phyloP scores from a whole-genome alignment of 179 eudicot species.

The Nepenthes alata region DNA sequence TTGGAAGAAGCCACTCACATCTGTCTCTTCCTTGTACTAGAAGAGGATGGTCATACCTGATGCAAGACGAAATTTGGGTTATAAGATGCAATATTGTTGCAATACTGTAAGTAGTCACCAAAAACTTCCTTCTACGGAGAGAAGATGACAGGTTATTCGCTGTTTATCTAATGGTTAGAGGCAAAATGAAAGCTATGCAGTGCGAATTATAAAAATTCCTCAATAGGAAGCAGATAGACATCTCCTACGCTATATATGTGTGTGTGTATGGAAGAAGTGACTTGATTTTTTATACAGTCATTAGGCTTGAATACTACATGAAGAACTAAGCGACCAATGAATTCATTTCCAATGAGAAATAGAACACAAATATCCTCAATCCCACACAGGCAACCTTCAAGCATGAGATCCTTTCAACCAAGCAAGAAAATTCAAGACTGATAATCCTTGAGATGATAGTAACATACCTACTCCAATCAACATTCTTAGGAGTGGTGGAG shows the following conservation, averaged over 20 bases:
- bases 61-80: neutral
- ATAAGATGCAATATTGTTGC: neutral
- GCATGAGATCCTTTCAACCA: neutral
- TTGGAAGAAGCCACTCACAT: slow-evolving; percentile 91
- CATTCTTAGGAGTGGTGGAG: slow-evolving; percentile 66
- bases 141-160: neutral
- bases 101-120: no score
- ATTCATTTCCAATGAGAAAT: neutral
- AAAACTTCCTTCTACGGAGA: no score
- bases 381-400: neutral
- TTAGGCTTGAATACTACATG: no score
- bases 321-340: no score
- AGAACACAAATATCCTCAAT: neutral
- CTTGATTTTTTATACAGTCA: no score
- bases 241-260: no score
- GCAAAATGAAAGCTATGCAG: neutral
- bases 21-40: slow-evolving; percentile 75
- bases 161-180: neutral
- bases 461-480: slow-evolving; percentile 76
- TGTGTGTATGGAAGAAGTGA: no score
- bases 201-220: no score
- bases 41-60: slow-evolving; percentile 89
- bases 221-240: no score
- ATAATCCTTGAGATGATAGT: neutral
- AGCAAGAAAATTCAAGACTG: neutral